A percentile compares a stretch with the other conserved stretches of the same genome.
Evolutionary conservation across 441 rosid species (phyloP).

Genomic region (Aleurites moluccanus): DNA sequence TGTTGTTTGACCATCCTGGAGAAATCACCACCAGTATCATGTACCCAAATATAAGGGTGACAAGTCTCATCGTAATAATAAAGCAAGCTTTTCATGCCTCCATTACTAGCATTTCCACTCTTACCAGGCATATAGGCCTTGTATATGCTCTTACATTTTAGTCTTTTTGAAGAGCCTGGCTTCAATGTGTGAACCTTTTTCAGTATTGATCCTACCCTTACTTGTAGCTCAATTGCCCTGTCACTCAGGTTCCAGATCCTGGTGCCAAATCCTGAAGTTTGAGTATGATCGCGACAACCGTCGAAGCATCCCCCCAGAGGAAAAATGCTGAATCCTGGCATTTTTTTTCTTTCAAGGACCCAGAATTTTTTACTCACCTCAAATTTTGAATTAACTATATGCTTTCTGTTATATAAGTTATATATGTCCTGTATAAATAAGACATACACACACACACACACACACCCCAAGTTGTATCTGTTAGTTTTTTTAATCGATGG

Average conservation of each 20-base stretch:
- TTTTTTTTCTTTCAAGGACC: conserved; percentile 40
- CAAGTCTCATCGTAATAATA: conserved; percentile 77
- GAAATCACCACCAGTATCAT: conserved; percentile 66
- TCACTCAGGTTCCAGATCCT: conserved; percentile 81
- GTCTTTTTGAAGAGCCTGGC: conserved; percentile 78
- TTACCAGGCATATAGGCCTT: conserved; percentile 61
- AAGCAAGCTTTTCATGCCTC: conserved; percentile 55
- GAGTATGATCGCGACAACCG: conserved; percentile 69
- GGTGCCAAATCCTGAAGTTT: conserved; percentile 53
- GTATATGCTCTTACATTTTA: conserved; percentile 72
- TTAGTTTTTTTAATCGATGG: background rate
- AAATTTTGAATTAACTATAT: conserved; percentile 30
- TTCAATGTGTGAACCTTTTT: conserved; percentile 78
- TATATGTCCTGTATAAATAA: background rate
- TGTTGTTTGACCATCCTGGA: conserved; percentile 90
- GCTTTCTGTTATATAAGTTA: background rate
- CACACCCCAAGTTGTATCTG: background rate
- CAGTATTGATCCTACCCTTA: conserved; percentile 78
- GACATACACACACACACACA: background rate
- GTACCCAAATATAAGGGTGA: conserved; percentile 84
- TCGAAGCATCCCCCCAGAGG: conserved; percentile 72
- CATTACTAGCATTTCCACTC: conserved; percentile 16
- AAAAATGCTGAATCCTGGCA: conserved; percentile 48
- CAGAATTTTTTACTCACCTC: conserved; percentile 36
- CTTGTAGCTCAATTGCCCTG: conserved; percentile 72